A percentile compares a stretch with the other conserved stretches of the same genome.
Conservation (phyloP, 169 alveolate genomes). For the Cyclospora cayetanensis region DNA sequence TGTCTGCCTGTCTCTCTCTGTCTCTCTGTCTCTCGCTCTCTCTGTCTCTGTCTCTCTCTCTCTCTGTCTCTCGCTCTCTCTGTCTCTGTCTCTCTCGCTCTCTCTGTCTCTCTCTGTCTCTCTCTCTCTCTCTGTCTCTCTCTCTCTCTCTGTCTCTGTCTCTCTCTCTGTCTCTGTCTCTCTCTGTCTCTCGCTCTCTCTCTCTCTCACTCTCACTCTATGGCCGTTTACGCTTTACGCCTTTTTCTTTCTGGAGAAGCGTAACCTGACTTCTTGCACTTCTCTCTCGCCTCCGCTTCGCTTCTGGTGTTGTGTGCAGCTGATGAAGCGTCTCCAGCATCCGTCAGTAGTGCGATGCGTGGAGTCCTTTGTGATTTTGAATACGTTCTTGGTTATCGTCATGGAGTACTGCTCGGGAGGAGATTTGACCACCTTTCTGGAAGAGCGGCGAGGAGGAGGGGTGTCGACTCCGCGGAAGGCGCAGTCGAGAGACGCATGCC, state of each 20-base stretch:
- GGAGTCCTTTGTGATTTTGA: slow-evolving; percentile 91
- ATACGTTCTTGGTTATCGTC: slow-evolving; percentile 85
- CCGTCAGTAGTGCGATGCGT: slow-evolving; percentile 91
- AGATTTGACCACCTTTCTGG: slow-evolving; percentile 71
- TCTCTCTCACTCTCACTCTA: background rate
- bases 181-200: background rate
- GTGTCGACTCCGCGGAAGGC: background rate
- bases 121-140: background rate
- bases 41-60: no score
- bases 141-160: background rate
- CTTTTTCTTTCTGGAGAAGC: background rate
- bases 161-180: background rate
- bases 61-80: no score
- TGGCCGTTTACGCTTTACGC: background rate
- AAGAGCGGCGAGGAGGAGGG: background rate
- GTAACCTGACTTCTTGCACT: background rate
- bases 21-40: no score
- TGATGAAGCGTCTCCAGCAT: slow-evolving; percentile 88
- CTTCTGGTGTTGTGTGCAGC: slow-evolving; percentile 76
- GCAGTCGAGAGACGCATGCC: background rate
- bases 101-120: background rate
- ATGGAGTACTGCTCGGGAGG: slow-evolving; percentile 95
- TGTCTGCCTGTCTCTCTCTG: no score
- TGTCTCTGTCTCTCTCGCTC: no score
- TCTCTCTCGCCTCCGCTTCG: background rate